Evolutionary conservation across 2,329 filamentous ascomycete genomes (phyloP), one percentile per base, ranked within the genome.

Genomic region (Penicillium hesseltinei): DNA sequence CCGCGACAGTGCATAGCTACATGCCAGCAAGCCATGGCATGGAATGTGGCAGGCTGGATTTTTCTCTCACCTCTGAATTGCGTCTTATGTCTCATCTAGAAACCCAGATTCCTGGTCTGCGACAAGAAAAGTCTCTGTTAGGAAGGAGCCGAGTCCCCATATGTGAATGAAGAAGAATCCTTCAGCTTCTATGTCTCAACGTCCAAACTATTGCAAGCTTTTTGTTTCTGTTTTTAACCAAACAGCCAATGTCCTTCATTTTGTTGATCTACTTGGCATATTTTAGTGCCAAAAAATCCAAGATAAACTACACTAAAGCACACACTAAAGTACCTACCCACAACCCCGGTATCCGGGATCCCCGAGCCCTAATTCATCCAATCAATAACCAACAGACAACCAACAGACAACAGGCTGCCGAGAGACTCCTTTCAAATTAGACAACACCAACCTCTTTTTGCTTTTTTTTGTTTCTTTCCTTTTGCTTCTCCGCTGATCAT

Each of bases 1-100:
- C 46, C 54, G 57, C 57, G 39, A 60, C 39, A 50, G 31, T 61
- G 60, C 54, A 51, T 62, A 56, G 19, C 44, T 58, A 52, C 52
- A 62, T 59, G 21, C n/a, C 9, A 57, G 45, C 51, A 53, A 54
- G 47, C 51, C 57, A 59, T 29, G 25, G 25, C 13, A 19, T 59
- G 33, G 23, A 58, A 51, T 35, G 42, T 25, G 33, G 29, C 39
- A 42, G 43, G 23, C 27, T 57, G n/a, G 23, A n/a, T 48, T 15
- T 17, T 54, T 21, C 23, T 33, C 25, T 17, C 48, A 47, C 15
- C 29, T 43, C 27, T 33, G 19, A 38, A 50, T 17, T 21, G 5
- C 11, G 5, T 9, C 21, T 15, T 23, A 17, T 47, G 45, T 49
- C 19, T 36, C 53, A 42, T 35, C 7, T 15, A 29, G 9, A 13